Conservation (phyloP, 1,284 basidiomycete genomes). For the Irpex rosettiformis region DNA sequence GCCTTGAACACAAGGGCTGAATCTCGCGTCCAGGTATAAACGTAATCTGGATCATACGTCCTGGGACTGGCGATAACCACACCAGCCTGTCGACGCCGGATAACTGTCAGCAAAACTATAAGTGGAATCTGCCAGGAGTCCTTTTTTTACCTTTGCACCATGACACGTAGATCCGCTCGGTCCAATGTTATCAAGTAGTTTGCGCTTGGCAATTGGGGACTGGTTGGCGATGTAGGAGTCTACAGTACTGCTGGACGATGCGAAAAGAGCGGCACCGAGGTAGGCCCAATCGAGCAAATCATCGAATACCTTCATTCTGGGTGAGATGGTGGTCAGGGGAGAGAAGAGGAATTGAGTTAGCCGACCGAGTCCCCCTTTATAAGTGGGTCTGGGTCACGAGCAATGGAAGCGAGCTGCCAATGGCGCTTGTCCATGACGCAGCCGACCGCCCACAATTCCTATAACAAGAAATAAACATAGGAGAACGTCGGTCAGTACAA, state of each 20-base stretch:
- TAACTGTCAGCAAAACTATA: not conserved
- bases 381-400: too few species aligned
- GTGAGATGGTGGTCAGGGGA: not conserved
- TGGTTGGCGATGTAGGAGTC: constrained; percentile 46
- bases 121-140: not conserved
- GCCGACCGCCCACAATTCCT: too few species aligned
- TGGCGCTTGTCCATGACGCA: too few species aligned
- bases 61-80: constrained; percentile 36
- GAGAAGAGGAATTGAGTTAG: not conserved
- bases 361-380: not conserved
- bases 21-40: constrained; percentile 40
- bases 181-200: constrained; percentile 64
- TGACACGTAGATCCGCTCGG: constrained; percentile 47
- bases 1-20: constrained; percentile 40
- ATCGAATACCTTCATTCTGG: not conserved
- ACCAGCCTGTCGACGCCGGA: constrained; percentile 23
- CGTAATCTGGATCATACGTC: constrained; percentile 34
- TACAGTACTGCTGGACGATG: constrained; percentile 23
- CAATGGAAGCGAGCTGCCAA: too few species aligned
- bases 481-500: too few species aligned
- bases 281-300: not conserved
- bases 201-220: constrained; percentile 52
- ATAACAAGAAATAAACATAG: too few species aligned
- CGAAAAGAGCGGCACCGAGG: constrained; percentile 13
- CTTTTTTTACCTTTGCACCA: constrained; percentile 41